Conservation (phyloP, 1,284 basidiomycete genomes). For the Ceratobasidium sp. region DNA sequence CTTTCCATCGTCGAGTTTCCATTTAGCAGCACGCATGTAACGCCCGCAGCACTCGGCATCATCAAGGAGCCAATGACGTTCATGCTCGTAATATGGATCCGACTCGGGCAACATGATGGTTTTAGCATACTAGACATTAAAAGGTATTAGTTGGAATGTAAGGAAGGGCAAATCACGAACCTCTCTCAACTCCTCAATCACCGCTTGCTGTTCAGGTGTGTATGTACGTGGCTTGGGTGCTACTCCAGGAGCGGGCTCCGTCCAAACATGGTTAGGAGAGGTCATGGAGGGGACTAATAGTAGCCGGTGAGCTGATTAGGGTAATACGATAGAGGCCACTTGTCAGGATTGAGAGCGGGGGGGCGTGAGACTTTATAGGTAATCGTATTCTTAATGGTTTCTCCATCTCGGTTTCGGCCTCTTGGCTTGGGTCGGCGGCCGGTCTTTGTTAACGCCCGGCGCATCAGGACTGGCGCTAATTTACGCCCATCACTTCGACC, state of each 20-base stretch:
- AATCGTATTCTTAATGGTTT: slow-evolving; percentile 18
- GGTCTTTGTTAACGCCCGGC: not conserved
- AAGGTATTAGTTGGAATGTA: slow-evolving; percentile 9
- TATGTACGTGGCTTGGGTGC: slow-evolving; percentile 66
- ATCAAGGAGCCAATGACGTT: slow-evolving; percentile 69
- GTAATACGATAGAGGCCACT: not conserved
- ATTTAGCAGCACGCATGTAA: slow-evolving; percentile 85
- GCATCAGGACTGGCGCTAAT: no score
- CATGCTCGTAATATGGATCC: slow-evolving; percentile 77
- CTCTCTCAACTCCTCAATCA: slow-evolving; percentile 67
- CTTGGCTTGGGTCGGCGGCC: slow-evolving; percentile 12
- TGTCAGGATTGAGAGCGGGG: not conserved
- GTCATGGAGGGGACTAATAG: slow-evolving; percentile 44
- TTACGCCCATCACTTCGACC: no score
- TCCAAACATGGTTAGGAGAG: slow-evolving; percentile 56
- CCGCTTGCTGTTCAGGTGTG: slow-evolving; percentile 63
- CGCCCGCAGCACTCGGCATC: slow-evolving; percentile 76
- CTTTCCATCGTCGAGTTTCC: slow-evolving; percentile 78
- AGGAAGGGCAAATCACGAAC: slow-evolving; percentile 50
- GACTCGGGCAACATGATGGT: slow-evolving; percentile 65
- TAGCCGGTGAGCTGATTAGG: not conserved
- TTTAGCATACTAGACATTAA: slow-evolving; percentile 63
- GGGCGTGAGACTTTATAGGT: slow-evolving; percentile 24
- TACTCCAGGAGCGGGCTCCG: slow-evolving; percentile 54
- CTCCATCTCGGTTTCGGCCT: slow-evolving; percentile 30